phyloP scores from a whole-genome alignment of 345 rosid genomes.

The Ceriops tagal region DNA sequence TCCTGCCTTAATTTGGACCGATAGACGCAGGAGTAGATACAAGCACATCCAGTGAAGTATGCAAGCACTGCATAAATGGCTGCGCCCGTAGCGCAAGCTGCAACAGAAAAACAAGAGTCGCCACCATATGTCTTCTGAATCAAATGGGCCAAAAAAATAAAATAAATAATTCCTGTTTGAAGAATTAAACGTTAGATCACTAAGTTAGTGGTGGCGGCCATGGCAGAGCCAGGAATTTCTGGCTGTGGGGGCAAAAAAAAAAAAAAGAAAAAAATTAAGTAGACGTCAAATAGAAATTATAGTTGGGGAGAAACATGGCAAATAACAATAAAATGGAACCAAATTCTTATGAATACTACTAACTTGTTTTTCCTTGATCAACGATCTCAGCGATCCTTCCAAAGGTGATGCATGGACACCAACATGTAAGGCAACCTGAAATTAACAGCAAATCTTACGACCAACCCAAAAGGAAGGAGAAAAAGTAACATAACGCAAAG shows the following conservation, averaged over 20 bases:
- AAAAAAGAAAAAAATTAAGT: too few species aligned
- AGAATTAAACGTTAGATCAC: too few species aligned
- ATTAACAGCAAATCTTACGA: neutral
- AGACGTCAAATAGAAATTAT: too few species aligned
- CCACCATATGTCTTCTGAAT: too few species aligned
- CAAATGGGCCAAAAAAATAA: too few species aligned
- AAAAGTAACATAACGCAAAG: neutral
- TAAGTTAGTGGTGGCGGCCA: too few species aligned
- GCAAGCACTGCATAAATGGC: conserved; percentile 17
- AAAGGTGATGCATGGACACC: conserved; percentile 21
- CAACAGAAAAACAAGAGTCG: neutral
- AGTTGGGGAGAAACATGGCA: neutral
- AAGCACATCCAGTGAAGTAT: neutral
- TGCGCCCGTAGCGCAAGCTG: conserved; percentile 33
- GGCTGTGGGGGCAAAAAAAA: too few species aligned
- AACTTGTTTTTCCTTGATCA: conserved; percentile 13
- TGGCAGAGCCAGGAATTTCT: too few species aligned
- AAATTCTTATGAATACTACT: neutral
- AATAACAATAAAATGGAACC: neutral
- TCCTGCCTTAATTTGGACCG: conserved; percentile 29
- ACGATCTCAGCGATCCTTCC: conserved; percentile 24
- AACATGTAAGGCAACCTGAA: conserved; percentile 21
- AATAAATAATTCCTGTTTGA: too few species aligned
- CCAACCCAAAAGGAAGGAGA: neutral
- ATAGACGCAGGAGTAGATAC: conserved; percentile 20